Percentiles rank a stretch among this genome's conserved stretches.
Conservation (phyloP, 2,329 filamentous ascomycete species). For the Ambrosiella beaveri region DNA sequence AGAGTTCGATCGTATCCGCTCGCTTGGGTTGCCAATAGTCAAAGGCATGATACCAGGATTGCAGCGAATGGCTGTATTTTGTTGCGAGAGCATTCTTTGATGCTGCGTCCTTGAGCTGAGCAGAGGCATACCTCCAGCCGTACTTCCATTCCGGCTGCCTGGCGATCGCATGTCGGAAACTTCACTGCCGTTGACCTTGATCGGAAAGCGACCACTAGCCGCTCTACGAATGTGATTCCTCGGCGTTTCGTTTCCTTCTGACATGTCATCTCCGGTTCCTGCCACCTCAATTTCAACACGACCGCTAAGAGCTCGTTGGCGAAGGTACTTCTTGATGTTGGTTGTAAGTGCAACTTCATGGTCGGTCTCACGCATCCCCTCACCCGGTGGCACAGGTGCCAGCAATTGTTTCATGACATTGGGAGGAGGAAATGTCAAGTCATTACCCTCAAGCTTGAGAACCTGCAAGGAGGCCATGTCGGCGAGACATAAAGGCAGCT, state of each 20-base stretch:
- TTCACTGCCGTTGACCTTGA: conserved; percentile 59
- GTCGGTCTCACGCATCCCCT: conserved; percentile 41
- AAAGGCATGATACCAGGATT: conserved; percentile 51
- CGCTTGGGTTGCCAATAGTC: conserved; percentile 51
- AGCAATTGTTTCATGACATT: conserved; percentile 43
- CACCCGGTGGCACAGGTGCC: conserved; percentile 32
- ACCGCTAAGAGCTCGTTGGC: conserved; percentile 33
- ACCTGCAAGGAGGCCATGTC: conserved; percentile 83
- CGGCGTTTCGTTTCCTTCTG: conserved; percentile 66
- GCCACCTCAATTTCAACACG: conserved; percentile 38
- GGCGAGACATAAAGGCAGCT: conserved; percentile 66
- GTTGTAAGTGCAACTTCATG: conserved; percentile 42
- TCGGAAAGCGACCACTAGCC: conserved; percentile 47
- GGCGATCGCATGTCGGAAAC: conserved; percentile 51
- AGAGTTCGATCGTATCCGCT: conserved; percentile 49
- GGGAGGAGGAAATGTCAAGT: conserved; percentile 60
- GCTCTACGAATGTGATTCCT: conserved; percentile 48
- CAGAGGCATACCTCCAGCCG: conserved; percentile 37
- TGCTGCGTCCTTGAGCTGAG: conserved; percentile 63
- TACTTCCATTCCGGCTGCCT: conserved; percentile 20
- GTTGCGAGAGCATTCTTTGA: conserved; percentile 56
- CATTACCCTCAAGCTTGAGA: conserved; percentile 79
- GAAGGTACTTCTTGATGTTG: conserved; percentile 44
- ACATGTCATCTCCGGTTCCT: conserved; percentile 41
- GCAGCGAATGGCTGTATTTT: conserved; percentile 42